Base-by-base conservation (phyloP, 768 basidiomycete species). In the Boletellus sp. region DNA sequence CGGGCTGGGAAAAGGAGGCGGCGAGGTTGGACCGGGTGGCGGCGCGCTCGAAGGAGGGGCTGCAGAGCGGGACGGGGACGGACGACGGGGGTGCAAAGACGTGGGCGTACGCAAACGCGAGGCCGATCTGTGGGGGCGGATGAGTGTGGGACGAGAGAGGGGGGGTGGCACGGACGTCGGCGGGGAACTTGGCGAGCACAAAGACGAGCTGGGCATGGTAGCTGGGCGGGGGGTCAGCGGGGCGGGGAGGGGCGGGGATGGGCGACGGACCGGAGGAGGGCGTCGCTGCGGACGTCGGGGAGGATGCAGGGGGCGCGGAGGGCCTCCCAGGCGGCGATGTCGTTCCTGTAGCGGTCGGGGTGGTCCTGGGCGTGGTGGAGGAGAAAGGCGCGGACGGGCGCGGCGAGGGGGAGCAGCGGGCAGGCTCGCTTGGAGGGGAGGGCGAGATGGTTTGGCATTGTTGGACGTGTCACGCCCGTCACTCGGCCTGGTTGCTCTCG, bases 191-290 rank as follows among this genome's bases (percentile, higher is more conserved):
- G 12, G 85, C 83, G 53, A 90, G 68, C 28, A 94, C 79, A 53
- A 87, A 93, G 0, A 84, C 74, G 33, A 97, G 80, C 63, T 95
- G 94, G 4, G 92, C 89, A 57, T 96, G 89, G 64, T 98, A 98
- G 39, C 95, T 97, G 56, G 32, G 33, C n/a, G n/a, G 42, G 41
- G 11, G 40, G 42, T 49, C 43, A 54, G 54, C 3, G 28, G 28
- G 44, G 26, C 3, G 9, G 50, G 32, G 45, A 26, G 40, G 23
- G 15, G 36, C 15, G 41, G 3, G 32, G 24, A 12, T 0, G n/a
- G 13, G 26, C 19, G 39, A 78, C 83, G 53, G 57, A 93, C 94
- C 76, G 74, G 47, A 86, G 59, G 40, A 75, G 62, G 5, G 74
- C 58, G 58, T 83, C 72, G 53, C 79, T 71, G 55, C 77, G 78